Evolutionary conservation across 345 rosid species (phyloP), one percentile per base, ranked within the genome.

Genomic region (Gossypium longicalyx): DNA sequence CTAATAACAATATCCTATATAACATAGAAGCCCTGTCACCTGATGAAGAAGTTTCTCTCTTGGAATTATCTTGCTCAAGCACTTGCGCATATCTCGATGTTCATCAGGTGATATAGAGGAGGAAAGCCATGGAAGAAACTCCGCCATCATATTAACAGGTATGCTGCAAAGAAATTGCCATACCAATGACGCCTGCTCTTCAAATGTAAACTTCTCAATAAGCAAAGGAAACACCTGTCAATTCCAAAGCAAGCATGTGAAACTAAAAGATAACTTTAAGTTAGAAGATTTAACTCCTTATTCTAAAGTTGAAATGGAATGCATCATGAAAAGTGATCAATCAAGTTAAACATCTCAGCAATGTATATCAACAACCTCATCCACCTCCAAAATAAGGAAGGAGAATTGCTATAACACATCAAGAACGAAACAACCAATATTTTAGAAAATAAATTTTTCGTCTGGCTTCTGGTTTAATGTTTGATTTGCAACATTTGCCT

Each of bases 81-180:
- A 89, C 76, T 79, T 88, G 16, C 17, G 79, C 90, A 90, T 84
- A 60, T 88, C 91, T 53, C 57, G 83, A 70, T 73, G 86, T 78
- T 91, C 93, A 60, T 91, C 87, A n/a, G 88, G 78, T 76, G 97
- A 87, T 68, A 91, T 84, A 62, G 88, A 84, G 67, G 91, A 85
- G 74, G 89, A 86, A 83, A 91, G 90, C 97, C 94, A 89, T 11
- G 97, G 97, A 79, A 91, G 89, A 79, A 89, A 85, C 71, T 88
- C 94, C 34, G 87, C 86, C 73, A 89, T 84, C 82, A 91, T 87
- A 79, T 87, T 87, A 65, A 88, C 91, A 77, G 97, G 94, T 85
- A 91, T 87, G 83, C 97, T 89, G 80, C 97, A 91, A 57, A 91
- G 81, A 84, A 88, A 91, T 80, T 91, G 94, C 94, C 97, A 88